phyloP scores from a whole-genome alignment of 2,329 filamentous ascomycete species.

The Neopestalotiopsis rosae region DNA sequence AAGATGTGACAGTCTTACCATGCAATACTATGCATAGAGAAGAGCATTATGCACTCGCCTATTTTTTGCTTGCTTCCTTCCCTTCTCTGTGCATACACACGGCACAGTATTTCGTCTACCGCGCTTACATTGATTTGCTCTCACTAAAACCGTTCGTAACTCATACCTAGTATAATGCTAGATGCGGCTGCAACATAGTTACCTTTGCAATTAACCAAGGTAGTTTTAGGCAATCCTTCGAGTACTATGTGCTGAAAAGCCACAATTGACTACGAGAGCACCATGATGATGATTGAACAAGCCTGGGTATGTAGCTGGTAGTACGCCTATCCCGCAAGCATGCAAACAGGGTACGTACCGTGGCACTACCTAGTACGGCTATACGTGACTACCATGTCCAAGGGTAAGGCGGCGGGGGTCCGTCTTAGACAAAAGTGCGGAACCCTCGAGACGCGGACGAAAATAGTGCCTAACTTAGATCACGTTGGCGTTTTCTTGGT shows the following conservation, averaged over 20 bases:
- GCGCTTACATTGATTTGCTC: background rate
- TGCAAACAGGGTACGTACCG: background rate
- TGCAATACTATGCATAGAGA: background rate
- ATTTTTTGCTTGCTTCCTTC: background rate
- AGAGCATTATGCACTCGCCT: background rate
- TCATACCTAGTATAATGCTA: too few species aligned
- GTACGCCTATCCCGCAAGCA: background rate
- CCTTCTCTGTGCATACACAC: background rate
- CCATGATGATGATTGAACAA: background rate
- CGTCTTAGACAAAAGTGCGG: conserved; percentile 7
- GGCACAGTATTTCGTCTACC: background rate
- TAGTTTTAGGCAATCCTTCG: too few species aligned
- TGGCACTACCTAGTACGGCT: background rate
- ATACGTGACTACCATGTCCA: background rate
- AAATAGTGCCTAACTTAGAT: background rate
- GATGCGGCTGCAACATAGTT: too few species aligned
- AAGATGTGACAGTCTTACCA: background rate
- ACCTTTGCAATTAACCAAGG: too few species aligned
- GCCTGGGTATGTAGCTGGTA: too few species aligned
- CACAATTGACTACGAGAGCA: background rate
- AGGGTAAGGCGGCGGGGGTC: background rate
- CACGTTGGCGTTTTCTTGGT: background rate
- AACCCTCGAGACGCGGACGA: conserved; percentile 6
- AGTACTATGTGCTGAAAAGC: background rate
- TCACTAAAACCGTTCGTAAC: too few species aligned